phyloP scores from a whole-genome alignment of 306 rosid genomes.

The Malus fusca region DNA sequence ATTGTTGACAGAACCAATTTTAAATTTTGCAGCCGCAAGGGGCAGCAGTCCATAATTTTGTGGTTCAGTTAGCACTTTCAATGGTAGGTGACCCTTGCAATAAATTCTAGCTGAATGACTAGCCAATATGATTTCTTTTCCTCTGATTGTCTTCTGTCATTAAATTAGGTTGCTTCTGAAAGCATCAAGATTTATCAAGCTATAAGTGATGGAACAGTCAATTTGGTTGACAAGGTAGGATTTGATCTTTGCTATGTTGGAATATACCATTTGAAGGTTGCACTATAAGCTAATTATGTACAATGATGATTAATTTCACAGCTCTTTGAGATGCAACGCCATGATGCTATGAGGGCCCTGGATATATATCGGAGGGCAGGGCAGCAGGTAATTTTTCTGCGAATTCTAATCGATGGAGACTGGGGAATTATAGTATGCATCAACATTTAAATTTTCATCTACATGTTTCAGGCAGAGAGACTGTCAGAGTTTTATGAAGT shows the following conservation, averaged over 20 bases:
- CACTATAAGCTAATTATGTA: constrained; percentile 21
- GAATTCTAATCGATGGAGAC: constrained; percentile 3
- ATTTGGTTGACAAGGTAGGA: constrained; percentile 93
- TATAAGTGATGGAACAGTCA: constrained; percentile 90
- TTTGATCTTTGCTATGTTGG: constrained; percentile 18
- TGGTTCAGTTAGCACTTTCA: constrained; percentile 81
- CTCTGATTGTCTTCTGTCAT: constrained; percentile 25
- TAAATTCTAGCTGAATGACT: constrained; percentile 2
- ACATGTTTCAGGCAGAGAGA: constrained; percentile 72
- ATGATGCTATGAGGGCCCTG: constrained; percentile 79
- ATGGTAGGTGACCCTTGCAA: constrained; percentile 51
- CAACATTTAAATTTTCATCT: background rate
- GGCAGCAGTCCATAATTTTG: constrained; percentile 79
- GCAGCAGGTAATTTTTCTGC: constrained; percentile 58
- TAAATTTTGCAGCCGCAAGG: constrained; percentile 74
- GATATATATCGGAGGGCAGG: constrained; percentile 94
- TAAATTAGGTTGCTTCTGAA: constrained; percentile 78
- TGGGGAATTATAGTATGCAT: background rate
- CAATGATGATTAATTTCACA: constrained; percentile 31
- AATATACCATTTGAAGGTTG: constrained; percentile 11
- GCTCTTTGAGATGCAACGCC: constrained; percentile 97
- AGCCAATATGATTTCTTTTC: background rate
- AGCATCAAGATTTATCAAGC: constrained; percentile 93
- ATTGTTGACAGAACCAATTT: background rate
- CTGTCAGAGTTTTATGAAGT: constrained; percentile 90